Evolutionary conservation across 2,329 filamentous ascomycete species (phyloP).

Genomic region (Hymenoscyphus fructigenus): DNA sequence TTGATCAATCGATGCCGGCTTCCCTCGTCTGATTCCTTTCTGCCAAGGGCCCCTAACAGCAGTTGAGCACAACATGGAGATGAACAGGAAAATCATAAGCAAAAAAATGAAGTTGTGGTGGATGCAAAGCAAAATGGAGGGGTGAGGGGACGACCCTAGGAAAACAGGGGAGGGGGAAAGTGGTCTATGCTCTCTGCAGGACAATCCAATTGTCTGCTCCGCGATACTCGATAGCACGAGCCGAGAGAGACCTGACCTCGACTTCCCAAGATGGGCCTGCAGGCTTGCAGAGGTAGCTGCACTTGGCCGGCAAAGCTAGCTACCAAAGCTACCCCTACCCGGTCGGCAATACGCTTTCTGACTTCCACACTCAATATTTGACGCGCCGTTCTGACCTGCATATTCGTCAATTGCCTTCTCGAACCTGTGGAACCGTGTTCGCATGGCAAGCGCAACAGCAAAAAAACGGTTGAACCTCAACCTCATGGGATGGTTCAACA

Average conservation of each 20-base stretch:
- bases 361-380: constrained; percentile 8
- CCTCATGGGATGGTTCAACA: constrained; percentile 12
- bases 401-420: constrained; percentile 12
- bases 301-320: constrained; percentile 3
- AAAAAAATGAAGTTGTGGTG: constrained; percentile 1
- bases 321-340: constrained; percentile 11
- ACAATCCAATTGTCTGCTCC: constrained; percentile 17
- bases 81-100: neutral
- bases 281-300: constrained; percentile 10
- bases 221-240: constrained; percentile 19
- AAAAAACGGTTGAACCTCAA: constrained; percentile 17
- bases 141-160: neutral
- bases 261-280: constrained; percentile 20
- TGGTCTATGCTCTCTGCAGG: constrained; percentile 28
- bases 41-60: constrained; percentile 6
- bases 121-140: neutral
- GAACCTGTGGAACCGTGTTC: constrained; percentile 7
- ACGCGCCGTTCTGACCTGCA: constrained; percentile 6
- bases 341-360: constrained; percentile 3
- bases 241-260: constrained; percentile 15
- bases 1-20: neutral
- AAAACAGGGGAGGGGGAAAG: neutral
- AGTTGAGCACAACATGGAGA: neutral
- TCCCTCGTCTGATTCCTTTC: constrained; percentile 5
- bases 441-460: constrained; percentile 1